Percentiles rank a stretch among this genome's conserved stretches.
Conservation (phyloP, 2,329 filamentous ascomycete genomes). For the Alternaria solani region DNA sequence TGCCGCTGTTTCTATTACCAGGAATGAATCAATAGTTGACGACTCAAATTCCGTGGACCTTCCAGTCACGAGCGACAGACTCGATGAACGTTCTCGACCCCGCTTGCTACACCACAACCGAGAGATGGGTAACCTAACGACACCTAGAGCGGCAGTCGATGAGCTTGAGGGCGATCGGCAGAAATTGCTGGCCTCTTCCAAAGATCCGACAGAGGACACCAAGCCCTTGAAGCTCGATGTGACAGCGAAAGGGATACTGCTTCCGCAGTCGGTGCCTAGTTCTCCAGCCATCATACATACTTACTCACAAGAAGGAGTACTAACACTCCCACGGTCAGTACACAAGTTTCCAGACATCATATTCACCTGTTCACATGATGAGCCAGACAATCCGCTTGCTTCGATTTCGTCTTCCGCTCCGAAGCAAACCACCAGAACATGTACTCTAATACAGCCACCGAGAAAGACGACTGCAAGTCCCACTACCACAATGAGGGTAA, state of each 20-base stretch:
- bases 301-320: neutral
- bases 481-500: neutral
- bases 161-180: neutral
- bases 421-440: neutral
- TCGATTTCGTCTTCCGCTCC: neutral
- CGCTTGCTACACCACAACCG: neutral
- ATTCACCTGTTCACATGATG: neutral
- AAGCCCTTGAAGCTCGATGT: neutral
- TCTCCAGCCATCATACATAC: neutral
- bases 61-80: neutral
- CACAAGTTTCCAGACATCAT: neutral
- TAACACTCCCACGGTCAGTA: neutral
- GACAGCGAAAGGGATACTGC: neutral
- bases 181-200: neutral
- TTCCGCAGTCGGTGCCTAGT: neutral
- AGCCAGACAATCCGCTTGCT: neutral
- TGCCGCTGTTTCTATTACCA: neutral
- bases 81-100: neutral
- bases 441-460: neutral
- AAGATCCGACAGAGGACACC: neutral
- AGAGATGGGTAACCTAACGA: neutral
- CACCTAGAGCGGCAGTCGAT: too few relatives aligned
- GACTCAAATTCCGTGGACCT: too few relatives aligned
- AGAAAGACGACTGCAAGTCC: neutral
- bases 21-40: neutral